A percentile compares a stretch with the other conserved stretches of the same genome.
Conservation (phyloP, 208 protist genomes). For the Trypanosoma platydactyli region DNA sequence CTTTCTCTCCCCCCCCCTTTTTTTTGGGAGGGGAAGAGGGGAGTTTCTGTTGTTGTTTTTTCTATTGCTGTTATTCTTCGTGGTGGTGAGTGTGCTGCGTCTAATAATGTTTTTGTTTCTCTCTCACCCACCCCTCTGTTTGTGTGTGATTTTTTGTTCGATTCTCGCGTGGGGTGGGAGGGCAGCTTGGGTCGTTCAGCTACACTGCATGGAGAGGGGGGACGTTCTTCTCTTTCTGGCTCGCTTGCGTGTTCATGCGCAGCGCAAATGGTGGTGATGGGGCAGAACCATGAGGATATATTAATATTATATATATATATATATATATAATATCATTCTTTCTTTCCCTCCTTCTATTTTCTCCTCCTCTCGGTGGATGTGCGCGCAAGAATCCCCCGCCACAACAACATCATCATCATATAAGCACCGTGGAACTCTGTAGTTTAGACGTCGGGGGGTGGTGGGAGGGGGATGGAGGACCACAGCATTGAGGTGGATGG, state of each 20-base stretch:
- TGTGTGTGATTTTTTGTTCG: slow-evolving; percentile 2
- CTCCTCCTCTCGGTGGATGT: no score
- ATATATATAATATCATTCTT: no score
- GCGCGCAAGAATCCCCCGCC: no score
- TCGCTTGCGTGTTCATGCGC: slow-evolving; percentile 2
- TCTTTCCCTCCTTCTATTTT: no score
- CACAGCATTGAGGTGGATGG: slow-evolving; percentile 37
- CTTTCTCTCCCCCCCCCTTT: not conserved
- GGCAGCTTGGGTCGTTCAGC: not conserved
- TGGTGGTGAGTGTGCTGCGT: not conserved
- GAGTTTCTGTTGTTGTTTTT: no score
- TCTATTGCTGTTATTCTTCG: not conserved
- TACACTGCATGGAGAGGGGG: slow-evolving; percentile 8
- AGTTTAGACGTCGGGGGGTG: not conserved
- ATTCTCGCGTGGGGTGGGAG: not conserved
- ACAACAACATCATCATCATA: no score
- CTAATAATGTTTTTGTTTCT: not conserved
- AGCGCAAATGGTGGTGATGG: no score
- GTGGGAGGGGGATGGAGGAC: slow-evolving; percentile 13
- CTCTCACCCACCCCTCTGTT: not conserved
- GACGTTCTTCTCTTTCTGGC: no score
- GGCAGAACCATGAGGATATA: no score
- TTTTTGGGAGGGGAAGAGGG: no score
- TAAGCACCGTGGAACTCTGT: not conserved
- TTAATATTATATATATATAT: no score